These are phyloP conservation scores for Solanum chacoense DNA, from an alignment of 305 asterid genomes.

Conservation along the genomic window DNA sequence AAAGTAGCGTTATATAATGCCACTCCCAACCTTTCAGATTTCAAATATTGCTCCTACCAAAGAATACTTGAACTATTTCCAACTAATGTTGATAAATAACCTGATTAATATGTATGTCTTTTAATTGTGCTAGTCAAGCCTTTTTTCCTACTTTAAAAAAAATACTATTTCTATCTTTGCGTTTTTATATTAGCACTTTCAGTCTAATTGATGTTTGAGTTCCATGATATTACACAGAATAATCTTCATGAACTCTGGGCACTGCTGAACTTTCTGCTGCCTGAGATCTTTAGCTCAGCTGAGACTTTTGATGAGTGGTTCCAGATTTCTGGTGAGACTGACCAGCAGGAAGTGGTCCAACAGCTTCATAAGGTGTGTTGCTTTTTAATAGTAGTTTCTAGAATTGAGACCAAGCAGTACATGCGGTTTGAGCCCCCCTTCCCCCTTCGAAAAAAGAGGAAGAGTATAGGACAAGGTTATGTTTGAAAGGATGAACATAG, in stretches of 20 bases:
- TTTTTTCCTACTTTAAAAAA: not conserved
- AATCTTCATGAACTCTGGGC: constrained; percentile 99
- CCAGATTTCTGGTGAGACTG: constrained; percentile 96
- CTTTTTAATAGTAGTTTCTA: not conserved
- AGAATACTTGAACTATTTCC: not conserved
- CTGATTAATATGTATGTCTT: not conserved
- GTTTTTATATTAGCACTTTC: not conserved
- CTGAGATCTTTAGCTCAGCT: constrained; percentile 98
- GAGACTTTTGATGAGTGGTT: constrained; percentile 99
- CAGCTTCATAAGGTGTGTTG: constrained; percentile 92
- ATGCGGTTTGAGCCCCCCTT: not conserved
- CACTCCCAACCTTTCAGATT: not conserved
- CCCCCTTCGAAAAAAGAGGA: not conserved
- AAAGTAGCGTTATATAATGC: not conserved
- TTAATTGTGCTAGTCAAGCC: not conserved
- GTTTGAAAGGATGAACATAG: not conserved
- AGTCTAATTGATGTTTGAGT: not conserved
- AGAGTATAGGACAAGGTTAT: not conserved
- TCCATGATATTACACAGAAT: constrained; percentile 48
- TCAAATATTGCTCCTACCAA: not conserved
- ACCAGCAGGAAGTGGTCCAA: constrained; percentile 99
- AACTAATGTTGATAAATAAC: not conserved
- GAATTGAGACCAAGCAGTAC: not conserved
- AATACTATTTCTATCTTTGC: not conserved
- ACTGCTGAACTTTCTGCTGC: constrained; percentile 91